Base-by-base conservation (phyloP, 495 filamentous ascomycete species). In the Parmelia sp. region DNA sequence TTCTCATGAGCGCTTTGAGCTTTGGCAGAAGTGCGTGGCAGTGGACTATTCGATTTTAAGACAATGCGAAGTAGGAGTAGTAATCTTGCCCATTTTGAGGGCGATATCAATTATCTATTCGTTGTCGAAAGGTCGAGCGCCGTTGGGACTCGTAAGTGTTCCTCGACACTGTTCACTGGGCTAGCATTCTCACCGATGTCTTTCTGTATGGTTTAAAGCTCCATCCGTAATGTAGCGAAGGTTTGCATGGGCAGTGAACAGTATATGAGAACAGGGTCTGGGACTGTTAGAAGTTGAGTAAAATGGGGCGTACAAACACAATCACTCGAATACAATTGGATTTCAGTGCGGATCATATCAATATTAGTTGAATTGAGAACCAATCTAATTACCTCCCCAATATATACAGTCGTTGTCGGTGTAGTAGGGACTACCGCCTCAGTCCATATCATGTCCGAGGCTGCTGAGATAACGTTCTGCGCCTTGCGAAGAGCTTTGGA, bases 1-100 rank as follows among this genome's bases (percentile, higher is more conserved):
- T 96, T 96, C 75, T 94, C 90, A 33, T 95, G 70, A 80, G 57
- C 14, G 19, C 35, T 49, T 23, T 0, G 19, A 15, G 27, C 6
- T 55, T 9, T 55, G 27, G 29, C 7, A 55, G 7, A 14, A 55
- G 17, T 33, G 6, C 2, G 21, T 55, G 51, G 27, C 21, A 33
- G 51, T n/a, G 51, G 49, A 29, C 49, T 8, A 6, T 4, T 53
- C 27, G 10, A 31, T 11, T 27, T 7, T 15, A n/a, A 17, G 14
- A 31, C 19, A 0, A 3, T 15, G 17, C 8, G 25, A 5, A 27
- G 25, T 53, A 5, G 15, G 49, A 53, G 11, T 19, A 10, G 25
- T 6, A 53, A 9, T 5, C 27, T 29, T 5, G 14, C 31, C 15
- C 0, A 31, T 29, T 31, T 4, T 29, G 12, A 31, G 14, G 17